These are phyloP conservation scores for Podosphaera xanthii DNA, from an alignment of 2,329 filamentous ascomycete genomes.

Conservation along the genomic window DNA sequence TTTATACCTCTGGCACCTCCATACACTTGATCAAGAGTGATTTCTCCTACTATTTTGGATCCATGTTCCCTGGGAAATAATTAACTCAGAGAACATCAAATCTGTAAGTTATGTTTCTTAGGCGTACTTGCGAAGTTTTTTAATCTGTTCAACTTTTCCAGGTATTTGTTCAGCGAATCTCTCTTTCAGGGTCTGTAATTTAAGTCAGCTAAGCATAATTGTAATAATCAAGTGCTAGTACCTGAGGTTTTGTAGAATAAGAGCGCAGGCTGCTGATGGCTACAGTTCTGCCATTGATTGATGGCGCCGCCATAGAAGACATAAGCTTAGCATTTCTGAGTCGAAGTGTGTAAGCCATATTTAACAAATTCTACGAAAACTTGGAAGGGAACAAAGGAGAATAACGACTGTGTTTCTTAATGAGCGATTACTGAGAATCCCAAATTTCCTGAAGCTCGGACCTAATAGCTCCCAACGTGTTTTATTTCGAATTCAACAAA, in stretches of 20 bases:
- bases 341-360: slow-evolving; percentile 70
- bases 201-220: background rate
- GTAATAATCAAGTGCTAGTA: slow-evolving; percentile 21
- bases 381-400: too few relatives aligned
- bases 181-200: slow-evolving; percentile 71
- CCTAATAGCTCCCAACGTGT: too few relatives aligned
- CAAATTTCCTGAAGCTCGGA: too few relatives aligned
- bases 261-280: slow-evolving; percentile 67
- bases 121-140: slow-evolving; percentile 81
- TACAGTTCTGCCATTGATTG: slow-evolving; percentile 43
- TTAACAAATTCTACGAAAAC: slow-evolving; percentile 16
- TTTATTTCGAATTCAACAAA: too few relatives aligned
- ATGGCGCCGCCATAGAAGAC: slow-evolving; percentile 44
- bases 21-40: slow-evolving; percentile 98
- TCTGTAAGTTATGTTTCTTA: too few relatives aligned
- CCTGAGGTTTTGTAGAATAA: slow-evolving; percentile 86
- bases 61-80: slow-evolving; percentile 52
- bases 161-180: slow-evolving; percentile 91
- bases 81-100: slow-evolving; percentile 4
- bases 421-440: too few relatives aligned
- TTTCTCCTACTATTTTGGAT: slow-evolving; percentile 86
- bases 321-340: slow-evolving; percentile 63
- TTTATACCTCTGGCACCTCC: slow-evolving; percentile 98
- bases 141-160: slow-evolving; percentile 96
- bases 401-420: too few relatives aligned